phyloP scores from a whole-genome alignment of 2,329 filamentous ascomycete species.

The Pseudocercospora pini-densiflorae region DNA sequence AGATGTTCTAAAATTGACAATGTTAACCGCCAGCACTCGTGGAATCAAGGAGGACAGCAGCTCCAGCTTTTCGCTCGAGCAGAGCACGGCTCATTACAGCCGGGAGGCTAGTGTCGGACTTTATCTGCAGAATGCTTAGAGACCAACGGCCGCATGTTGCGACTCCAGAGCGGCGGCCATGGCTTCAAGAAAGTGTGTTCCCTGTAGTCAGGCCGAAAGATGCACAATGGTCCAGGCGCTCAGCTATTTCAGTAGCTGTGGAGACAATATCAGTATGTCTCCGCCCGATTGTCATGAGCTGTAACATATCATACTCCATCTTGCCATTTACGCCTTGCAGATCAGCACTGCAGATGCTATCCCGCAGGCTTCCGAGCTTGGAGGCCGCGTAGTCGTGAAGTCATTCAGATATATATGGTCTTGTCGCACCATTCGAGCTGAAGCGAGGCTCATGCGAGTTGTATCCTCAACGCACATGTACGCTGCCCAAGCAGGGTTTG shows the following conservation, averaged over 20 bases:
- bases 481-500: background rate
- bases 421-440: background rate
- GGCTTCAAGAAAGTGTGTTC: background rate
- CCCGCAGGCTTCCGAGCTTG: background rate
- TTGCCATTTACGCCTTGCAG: background rate
- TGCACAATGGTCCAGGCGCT: background rate
- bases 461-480: background rate
- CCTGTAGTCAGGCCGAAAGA: background rate
- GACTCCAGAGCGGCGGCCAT: background rate
- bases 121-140: background rate
- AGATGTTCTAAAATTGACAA: background rate
- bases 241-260: background rate
- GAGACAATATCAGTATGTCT: background rate
- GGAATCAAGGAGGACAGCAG: background rate
- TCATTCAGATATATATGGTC: background rate
- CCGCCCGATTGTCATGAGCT: background rate
- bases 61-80: background rate
- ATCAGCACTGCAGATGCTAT: background rate
- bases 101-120: background rate
- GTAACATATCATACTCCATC: background rate
- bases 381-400: background rate
- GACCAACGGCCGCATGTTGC: background rate
- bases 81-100: background rate
- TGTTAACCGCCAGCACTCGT: background rate
- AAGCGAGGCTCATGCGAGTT: constrained; percentile 3